Evolutionary conservation across 768 basidiomycete genomes (phyloP).

Genomic region (Coprinopsis cinerea): DNA sequence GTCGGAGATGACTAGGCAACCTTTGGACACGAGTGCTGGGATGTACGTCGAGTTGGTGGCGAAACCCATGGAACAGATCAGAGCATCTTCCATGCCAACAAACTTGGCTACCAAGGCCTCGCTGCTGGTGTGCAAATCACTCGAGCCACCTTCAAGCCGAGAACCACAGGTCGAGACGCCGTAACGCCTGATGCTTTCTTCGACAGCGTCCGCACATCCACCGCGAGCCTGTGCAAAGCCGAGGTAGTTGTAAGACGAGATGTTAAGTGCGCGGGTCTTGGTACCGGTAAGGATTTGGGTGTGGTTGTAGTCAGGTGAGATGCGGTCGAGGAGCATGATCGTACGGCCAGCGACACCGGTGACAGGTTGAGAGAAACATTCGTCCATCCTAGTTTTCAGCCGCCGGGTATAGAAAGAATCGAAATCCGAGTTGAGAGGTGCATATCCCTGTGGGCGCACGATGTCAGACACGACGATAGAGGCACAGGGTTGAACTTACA

Average conservation of each 20-base stretch:
- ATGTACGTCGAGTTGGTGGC: constrained; percentile 93
- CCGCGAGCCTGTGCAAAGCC: constrained; percentile 94
- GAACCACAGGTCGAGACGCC: constrained; percentile 74
- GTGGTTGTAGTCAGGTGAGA: constrained; percentile 75
- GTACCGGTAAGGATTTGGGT: constrained; percentile 73
- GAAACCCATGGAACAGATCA: constrained; percentile 95
- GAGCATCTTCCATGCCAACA: constrained; percentile 82
- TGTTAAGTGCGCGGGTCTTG: constrained; percentile 85
- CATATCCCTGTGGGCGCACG: constrained; percentile 67
- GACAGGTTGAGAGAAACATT: constrained; percentile 89
- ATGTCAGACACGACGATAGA: constrained; percentile 5
- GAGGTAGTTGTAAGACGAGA: constrained; percentile 98
- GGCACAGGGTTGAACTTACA: constrained; percentile 44
- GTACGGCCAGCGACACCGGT: constrained; percentile 96
- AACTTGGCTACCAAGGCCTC: constrained; percentile 90
- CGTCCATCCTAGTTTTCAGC: constrained; percentile 89
- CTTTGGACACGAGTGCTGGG: constrained; percentile 86
- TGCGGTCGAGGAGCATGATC: constrained; percentile 78
- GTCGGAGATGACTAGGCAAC: constrained; percentile 93
- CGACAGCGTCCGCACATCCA: constrained; percentile 91
- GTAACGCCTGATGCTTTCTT: constrained; percentile 74
- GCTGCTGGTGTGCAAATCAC: constrained; percentile 72
- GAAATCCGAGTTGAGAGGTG: constrained; percentile 95
- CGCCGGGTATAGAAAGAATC: constrained; percentile 99
- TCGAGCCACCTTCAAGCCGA: constrained; percentile 80